phyloP scores from a whole-genome alignment of 129 eudicot genomes.

The Artemisia argyi region DNA sequence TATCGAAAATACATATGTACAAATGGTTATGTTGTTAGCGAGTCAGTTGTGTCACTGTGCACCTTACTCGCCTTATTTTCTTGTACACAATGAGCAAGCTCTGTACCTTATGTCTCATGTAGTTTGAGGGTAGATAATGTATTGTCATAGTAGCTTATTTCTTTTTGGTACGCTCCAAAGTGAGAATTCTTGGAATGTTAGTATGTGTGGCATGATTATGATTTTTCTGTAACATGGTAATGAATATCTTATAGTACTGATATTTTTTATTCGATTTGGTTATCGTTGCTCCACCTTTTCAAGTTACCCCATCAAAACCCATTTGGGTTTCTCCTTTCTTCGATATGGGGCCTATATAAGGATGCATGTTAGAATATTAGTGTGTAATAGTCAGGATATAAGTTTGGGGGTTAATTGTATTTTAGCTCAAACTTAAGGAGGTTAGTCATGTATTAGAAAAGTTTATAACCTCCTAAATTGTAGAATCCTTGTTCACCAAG shows the following conservation, averaged over 20 bases:
- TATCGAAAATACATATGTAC: slow-evolving; percentile 25
- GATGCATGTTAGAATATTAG: no score
- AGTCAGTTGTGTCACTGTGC: not conserved
- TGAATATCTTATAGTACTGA: not conserved
- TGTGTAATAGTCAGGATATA: no score
- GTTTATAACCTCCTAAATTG: no score
- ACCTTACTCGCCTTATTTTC: slow-evolving; percentile 7
- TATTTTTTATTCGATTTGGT: not conserved
- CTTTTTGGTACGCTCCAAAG: not conserved
- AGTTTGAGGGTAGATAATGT: not conserved
- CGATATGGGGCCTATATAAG: no score
- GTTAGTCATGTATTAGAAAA: no score
- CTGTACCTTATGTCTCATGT: not conserved
- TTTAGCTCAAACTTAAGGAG: no score
- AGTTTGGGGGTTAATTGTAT: no score
- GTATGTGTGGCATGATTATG: not conserved
- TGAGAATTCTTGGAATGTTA: not conserved
- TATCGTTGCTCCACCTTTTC: not conserved
- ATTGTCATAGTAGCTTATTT: not conserved
- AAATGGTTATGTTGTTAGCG: slow-evolving; percentile 13
- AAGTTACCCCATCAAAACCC: no score
- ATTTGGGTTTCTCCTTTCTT: no score
- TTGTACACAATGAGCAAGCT: slow-evolving; percentile 3
- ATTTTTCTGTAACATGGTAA: not conserved
- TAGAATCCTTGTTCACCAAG: no score